Evolutionary conservation across 768 basidiomycete species (phyloP).

Genomic region (Lactifluus piperatus): DNA sequence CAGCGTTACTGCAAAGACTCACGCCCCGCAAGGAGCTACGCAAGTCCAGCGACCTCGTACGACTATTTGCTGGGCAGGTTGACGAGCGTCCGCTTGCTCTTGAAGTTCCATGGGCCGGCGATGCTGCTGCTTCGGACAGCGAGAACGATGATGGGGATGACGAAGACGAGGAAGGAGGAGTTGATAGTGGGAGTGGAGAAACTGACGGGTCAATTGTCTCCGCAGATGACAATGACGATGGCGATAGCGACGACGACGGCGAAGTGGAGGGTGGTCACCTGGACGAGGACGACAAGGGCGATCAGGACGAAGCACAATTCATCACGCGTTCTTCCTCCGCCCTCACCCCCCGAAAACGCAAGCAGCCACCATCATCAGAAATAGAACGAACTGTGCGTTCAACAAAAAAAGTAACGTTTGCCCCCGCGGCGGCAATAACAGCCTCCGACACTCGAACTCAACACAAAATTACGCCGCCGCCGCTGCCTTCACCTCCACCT

Average conservation of each 20-base stretch:
- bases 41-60: constrained; percentile 42
- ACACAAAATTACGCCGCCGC: too few relatives aligned
- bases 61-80: constrained; percentile 32
- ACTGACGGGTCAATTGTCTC: not conserved
- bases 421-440: not conserved
- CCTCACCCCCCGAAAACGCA: constrained; percentile 31
- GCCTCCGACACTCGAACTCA: not conserved
- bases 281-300: not conserved
- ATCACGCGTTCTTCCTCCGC: not conserved
- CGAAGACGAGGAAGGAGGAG: constrained; percentile 31
- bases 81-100: constrained; percentile 38
- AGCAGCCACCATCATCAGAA: constrained; percentile 17
- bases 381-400: constrained; percentile 17
- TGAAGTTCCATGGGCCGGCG: constrained; percentile 33
- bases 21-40: constrained; percentile 60
- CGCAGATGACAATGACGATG: not conserved
- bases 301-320: constrained; percentile 28
- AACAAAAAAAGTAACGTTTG: constrained; percentile 30
- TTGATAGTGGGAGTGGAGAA: constrained; percentile 20
- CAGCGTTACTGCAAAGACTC: constrained; percentile 38
- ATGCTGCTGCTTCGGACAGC: constrained; percentile 32
- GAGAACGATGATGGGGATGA: constrained; percentile 19
- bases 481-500: not conserved
- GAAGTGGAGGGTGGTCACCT: not conserved
- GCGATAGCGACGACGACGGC: constrained; percentile 13